phyloP scores from a whole-genome alignment of 208 protist species.

The Endotrypanum monterogeii region DNA sequence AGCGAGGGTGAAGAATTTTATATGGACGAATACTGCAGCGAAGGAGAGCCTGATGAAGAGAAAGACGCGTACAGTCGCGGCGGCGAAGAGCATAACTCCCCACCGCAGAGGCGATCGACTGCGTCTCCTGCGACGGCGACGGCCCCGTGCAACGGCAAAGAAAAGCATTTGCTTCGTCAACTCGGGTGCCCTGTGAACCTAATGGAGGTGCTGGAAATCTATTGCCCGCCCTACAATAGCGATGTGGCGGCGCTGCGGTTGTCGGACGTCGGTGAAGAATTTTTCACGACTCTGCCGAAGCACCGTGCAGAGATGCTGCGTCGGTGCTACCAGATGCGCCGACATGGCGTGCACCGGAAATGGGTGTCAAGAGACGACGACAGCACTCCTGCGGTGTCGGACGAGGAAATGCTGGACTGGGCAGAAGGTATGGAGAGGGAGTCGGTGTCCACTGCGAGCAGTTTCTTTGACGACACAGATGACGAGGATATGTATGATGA shows the following conservation, averaged over 20 bases:
- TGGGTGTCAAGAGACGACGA: not conserved
- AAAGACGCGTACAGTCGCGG: not conserved
- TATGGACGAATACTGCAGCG: constrained; percentile 14
- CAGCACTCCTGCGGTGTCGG: not conserved
- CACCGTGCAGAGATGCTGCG: constrained; percentile 39
- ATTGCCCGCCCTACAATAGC: constrained; percentile 75
- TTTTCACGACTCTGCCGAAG: constrained; percentile 16
- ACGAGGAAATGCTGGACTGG: constrained; percentile 16
- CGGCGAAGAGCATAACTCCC: constrained; percentile 2
- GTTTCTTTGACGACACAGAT: constrained; percentile 33
- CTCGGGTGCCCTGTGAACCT: constrained; percentile 71
- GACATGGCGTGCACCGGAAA: constrained; percentile 5
- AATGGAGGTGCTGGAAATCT: constrained; percentile 82
- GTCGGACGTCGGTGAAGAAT: constrained; percentile 12
- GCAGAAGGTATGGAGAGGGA: constrained; percentile 42
- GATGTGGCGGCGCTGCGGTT: constrained; percentile 35
- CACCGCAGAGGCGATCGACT: not conserved
- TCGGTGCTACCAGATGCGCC: constrained; percentile 1
- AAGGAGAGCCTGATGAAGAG: constrained; percentile 9
- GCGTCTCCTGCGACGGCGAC: not conserved
- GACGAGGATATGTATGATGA: constrained; percentile 8
- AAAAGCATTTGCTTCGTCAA: constrained; percentile 36
- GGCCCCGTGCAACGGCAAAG: not conserved
- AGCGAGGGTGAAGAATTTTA: constrained; percentile 15
- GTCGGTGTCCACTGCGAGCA: constrained; percentile 52